A percentile compares a stretch with the other conserved stretches of the same genome.
Evolutionary conservation across 208 protist genomes (phyloP).

Genomic region (Blastocrithidia nonstop): DNA sequence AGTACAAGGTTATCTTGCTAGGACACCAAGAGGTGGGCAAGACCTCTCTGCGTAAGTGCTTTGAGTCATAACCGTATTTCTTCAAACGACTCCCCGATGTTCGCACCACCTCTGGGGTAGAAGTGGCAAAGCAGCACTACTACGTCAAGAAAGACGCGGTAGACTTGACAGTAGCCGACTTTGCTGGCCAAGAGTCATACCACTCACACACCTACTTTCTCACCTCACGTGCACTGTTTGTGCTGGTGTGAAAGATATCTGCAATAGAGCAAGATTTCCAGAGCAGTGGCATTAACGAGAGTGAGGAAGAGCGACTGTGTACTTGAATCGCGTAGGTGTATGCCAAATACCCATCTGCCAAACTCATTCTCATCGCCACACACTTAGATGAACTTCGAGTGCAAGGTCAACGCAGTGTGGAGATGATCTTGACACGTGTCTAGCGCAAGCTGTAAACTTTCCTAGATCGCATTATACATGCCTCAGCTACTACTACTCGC

Average conservation of each 20-base stretch:
- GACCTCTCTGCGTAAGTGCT: slow-evolving; percentile 80
- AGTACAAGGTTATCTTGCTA: slow-evolving; percentile 71
- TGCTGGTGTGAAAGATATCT: slow-evolving; percentile 83
- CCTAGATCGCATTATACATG: slow-evolving; percentile 24
- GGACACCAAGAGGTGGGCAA: slow-evolving; percentile 84
- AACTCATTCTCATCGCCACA: slow-evolving; percentile 69
- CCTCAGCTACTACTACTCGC: not conserved
- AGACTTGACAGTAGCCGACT: slow-evolving; percentile 65
- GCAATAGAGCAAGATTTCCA: slow-evolving; percentile 74
- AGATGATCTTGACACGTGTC: slow-evolving; percentile 74
- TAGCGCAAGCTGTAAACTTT: slow-evolving; percentile 44
- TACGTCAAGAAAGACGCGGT: slow-evolving; percentile 32
- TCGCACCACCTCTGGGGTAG: slow-evolving; percentile 63
- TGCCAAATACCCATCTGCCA: slow-evolving; percentile 59
- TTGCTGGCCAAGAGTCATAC: slow-evolving; percentile 79
- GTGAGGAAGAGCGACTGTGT: slow-evolving; percentile 73
- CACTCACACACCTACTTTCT: slow-evolving; percentile 80
- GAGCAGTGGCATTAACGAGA: slow-evolving; percentile 51
- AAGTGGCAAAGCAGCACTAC: slow-evolving; percentile 47
- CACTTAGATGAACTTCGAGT: slow-evolving; percentile 82
- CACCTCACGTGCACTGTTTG: slow-evolving; percentile 70
- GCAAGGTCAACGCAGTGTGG: slow-evolving; percentile 63
- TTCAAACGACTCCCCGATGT: slow-evolving; percentile 66
- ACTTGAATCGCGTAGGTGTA: slow-evolving; percentile 80
- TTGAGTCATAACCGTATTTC: slow-evolving; percentile 74